Base-by-base conservation (phyloP, 176 grass and related monocot species). In the Secale cereale region DNA sequence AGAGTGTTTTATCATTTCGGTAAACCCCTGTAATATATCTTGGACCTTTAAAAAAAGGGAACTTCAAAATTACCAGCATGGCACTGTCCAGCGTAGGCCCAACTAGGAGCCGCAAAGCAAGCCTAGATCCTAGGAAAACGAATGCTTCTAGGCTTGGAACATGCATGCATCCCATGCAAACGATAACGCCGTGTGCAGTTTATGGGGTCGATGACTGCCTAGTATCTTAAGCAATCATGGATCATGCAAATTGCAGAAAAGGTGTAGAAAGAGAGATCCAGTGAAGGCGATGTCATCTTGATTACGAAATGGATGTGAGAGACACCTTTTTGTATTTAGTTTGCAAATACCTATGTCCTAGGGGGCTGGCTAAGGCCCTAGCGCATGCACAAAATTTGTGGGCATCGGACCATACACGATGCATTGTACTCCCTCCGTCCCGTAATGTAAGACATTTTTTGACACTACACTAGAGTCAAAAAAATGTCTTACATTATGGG, bases 81-180 rank as follows among this genome's bases (percentile, higher is more conserved):
- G 41, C 78, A 66, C 41, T 48, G 78, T 67, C 78, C 3, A 33
- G 29, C 74, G 12, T 46, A 27, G 2, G 3, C 80, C 46, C 79
- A 69, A 82, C 46, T 70, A n/a, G 80, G 77, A 70, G 80, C 80
- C n/a, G 46, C 65, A 82, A 82, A 82, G 65, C 43, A 37, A 20
- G 57, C 17, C 23, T 20, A 67, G 25, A 32, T 48, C 61, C 39
- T 90, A 64, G 88, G 70, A 69, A 81, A 81, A 87, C 19, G 43
- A 40, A 57, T 43, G 56, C 29, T 75, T 65, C 77, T 78, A 73
- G 79, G 16, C 48, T 56, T 19, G 33, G 64, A 78, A 3, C 57
- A 43, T 26, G 60, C 74, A 79, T 81, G 80, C 80, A 91, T 87
- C 76, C 48, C 89, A 91, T 83, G 73, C 67, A 76, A 80, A 39